Evolutionary conservation across 257 asterid species (phyloP).

Genomic region (Solanum chiquidenum): DNA sequence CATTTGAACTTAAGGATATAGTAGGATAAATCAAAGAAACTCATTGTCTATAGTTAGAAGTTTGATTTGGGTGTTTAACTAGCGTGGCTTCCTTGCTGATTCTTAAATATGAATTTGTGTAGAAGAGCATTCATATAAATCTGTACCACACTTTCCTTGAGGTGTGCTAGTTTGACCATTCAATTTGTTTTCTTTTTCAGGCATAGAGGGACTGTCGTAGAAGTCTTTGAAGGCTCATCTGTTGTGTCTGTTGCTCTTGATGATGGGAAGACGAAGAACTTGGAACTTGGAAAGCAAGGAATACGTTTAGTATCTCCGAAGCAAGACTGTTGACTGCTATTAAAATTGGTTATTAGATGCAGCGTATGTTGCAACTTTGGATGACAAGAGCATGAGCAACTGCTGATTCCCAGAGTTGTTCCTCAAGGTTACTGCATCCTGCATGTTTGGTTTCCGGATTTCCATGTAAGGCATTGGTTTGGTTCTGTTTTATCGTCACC

Average conservation of each 20-base stretch:
- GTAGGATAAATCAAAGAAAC: not conserved
- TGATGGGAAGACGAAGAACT: constrained; percentile 56
- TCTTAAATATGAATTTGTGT: not conserved
- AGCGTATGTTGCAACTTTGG: not conserved
- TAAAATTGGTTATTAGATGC: not conserved
- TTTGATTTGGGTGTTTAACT: not conserved
- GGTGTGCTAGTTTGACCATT: not conserved
- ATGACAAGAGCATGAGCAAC: not conserved
- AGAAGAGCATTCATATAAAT: not conserved
- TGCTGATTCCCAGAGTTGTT: not conserved
- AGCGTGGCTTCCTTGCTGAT: not conserved
- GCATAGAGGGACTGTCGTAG: constrained; percentile 51
- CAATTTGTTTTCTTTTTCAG: constrained; percentile 15
- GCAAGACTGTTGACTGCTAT: constrained; percentile 33
- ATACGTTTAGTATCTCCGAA: constrained; percentile 84
- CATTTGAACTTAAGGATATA: not conserved
- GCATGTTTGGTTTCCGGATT: not conserved
- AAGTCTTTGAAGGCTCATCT: constrained; percentile 58
- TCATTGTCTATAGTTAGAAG: not conserved
- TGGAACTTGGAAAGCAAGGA: constrained; percentile 92
- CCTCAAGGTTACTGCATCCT: not conserved
- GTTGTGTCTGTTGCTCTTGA: constrained; percentile 21
- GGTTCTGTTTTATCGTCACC: not conserved
- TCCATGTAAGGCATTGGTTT: not conserved
- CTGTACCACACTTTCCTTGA: not conserved